A percentile compares a stretch with the other conserved stretches of the same genome.
These are phyloP conservation scores for Erodium maritimum DNA, from an alignment of 345 rosid species.

Conservation along the genomic window DNA sequence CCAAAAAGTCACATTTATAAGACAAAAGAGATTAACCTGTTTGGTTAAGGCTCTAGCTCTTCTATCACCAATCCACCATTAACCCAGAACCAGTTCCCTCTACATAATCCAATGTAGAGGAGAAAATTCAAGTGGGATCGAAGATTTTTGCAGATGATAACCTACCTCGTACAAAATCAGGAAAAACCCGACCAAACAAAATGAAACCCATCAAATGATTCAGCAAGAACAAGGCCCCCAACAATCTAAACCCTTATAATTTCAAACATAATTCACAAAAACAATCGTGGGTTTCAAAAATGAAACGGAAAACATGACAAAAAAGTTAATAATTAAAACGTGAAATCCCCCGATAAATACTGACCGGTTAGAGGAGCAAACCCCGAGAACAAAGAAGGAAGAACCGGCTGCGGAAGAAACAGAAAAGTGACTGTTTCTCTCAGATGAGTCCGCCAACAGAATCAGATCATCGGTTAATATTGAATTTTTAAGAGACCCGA, in stretches of 20 bases:
- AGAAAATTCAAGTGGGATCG: background rate
- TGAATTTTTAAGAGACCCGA: too few species aligned
- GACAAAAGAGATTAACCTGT: background rate
- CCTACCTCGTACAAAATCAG: background rate
- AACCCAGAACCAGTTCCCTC: background rate
- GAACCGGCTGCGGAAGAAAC: background rate
- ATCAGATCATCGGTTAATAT: too few species aligned
- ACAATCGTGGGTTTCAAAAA: background rate
- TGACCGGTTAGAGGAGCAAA: background rate
- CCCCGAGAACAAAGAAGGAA: too few species aligned
- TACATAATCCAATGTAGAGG: background rate
- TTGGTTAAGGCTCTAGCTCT: background rate
- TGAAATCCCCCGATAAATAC: background rate
- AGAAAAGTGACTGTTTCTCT: background rate
- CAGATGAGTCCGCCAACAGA: background rate
- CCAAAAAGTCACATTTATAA: too few species aligned
- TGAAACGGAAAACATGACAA: too few species aligned
- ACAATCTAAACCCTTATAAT: background rate
- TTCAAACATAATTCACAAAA: background rate
- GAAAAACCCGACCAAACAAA: background rate
- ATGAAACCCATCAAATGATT: background rate
- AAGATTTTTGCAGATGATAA: background rate
- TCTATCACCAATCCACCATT: background rate
- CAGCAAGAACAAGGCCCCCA: background rate
- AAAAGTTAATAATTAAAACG: too few species aligned